phyloP scores from a whole-genome alignment of 306 rosid species.

The Castanopsis chinensis region DNA sequence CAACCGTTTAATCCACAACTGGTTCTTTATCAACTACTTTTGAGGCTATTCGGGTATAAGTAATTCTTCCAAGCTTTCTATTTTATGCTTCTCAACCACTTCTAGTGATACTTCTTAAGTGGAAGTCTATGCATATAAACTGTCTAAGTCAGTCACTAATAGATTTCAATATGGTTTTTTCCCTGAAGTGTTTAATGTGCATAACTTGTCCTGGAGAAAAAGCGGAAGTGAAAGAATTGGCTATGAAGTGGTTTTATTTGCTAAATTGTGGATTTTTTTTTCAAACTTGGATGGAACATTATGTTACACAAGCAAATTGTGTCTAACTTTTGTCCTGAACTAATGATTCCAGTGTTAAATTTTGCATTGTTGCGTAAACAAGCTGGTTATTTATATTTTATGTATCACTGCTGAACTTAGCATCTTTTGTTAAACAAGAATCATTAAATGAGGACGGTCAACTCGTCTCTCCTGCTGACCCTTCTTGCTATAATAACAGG shows the following conservation, averaged over 20 bases:
- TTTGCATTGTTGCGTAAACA: not conserved
- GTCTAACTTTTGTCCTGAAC: too few species aligned
- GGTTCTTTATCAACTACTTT: conserved; percentile 87
- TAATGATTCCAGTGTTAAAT: too few species aligned
- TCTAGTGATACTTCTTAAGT: not conserved
- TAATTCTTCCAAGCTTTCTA: not conserved
- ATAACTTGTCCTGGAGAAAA: not conserved
- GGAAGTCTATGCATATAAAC: not conserved
- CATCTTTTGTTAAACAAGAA: not conserved
- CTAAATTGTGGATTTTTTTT: not conserved
- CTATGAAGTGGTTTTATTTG: not conserved
- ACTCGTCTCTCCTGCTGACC: not conserved
- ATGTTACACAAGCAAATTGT: not conserved
- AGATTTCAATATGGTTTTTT: not conserved
- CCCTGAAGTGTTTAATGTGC: not conserved
- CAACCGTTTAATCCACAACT: conserved; percentile 55
- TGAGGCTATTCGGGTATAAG: conserved; percentile 79
- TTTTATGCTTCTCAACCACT: not conserved
- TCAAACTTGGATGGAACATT: not conserved
- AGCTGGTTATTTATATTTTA: not conserved
- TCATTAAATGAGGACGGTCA: not conserved
- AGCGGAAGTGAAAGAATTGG: not conserved
- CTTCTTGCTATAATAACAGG: conserved; percentile 42
- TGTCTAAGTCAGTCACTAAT: not conserved
- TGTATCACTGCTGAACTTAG: not conserved